These are phyloP conservation scores for Calocera viscosa DNA, from an alignment of 768 basidiomycete species.

Conservation along the genomic window DNA sequence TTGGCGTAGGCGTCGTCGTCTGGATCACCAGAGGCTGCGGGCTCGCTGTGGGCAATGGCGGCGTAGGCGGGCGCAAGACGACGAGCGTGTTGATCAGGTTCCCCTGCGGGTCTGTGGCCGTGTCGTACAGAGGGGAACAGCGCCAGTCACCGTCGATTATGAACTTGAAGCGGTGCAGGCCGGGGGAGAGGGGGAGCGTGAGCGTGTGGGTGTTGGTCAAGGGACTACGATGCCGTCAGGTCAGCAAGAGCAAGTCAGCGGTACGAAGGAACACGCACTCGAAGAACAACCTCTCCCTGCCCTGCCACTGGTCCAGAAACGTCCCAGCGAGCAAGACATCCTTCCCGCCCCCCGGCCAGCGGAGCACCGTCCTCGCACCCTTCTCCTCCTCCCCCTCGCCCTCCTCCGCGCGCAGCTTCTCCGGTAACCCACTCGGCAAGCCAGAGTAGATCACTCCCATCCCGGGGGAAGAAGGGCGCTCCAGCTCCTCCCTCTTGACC, in stretches of 20 bases:
- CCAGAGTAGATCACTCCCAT: neutral
- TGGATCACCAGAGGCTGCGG: conserved; percentile 20
- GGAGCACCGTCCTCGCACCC: neutral
- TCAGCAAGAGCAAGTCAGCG: neutral
- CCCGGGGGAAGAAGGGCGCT: neutral
- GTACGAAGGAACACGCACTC: neutral
- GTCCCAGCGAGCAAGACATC: conserved; percentile 57
- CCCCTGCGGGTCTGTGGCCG: conserved; percentile 82
- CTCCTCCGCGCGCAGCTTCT: neutral
- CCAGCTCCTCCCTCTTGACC: neutral
- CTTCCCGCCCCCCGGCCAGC: conserved; percentile 52
- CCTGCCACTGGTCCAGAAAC: conserved; percentile 66
- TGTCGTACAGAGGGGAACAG: conserved; percentile 46
- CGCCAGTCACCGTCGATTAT: conserved; percentile 84
- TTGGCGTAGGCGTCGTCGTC: neutral
- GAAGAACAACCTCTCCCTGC: conserved; percentile 19
- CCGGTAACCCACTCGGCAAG: neutral
- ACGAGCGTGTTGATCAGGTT: conserved; percentile 89
- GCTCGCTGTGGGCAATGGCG: conserved; percentile 25
- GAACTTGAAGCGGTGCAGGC: conserved; percentile 90
- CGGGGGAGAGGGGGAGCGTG: conserved; percentile 53
- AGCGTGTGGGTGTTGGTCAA: conserved; percentile 26
- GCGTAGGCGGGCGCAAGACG: conserved; percentile 31
- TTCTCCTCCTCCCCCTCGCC: neutral
- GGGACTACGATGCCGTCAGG: conserved; percentile 13